phyloP scores from a whole-genome alignment of 257 asterid species.

The Primulina huaijiensis region DNA sequence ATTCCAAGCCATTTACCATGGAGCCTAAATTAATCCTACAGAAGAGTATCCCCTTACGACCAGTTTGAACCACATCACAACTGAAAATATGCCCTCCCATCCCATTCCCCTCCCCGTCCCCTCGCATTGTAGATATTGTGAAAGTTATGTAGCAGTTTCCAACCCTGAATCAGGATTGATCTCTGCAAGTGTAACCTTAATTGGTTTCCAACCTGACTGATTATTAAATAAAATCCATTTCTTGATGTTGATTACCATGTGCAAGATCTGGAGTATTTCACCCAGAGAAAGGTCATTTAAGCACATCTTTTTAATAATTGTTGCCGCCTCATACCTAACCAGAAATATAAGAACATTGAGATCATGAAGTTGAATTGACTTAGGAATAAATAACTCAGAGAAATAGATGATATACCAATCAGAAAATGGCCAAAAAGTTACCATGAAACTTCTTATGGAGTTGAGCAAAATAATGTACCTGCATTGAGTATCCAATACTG shows the following conservation, averaged over 20 bases:
- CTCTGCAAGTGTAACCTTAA: conserved; percentile 69
- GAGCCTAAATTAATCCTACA: conserved; percentile 32
- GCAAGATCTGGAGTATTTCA: conserved; percentile 78
- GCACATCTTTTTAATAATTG: conserved; percentile 64
- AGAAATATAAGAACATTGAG: conserved; percentile 28
- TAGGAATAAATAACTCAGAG: not conserved
- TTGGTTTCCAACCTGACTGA: conserved; percentile 88
- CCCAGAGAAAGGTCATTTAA: conserved; percentile 64
- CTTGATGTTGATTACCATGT: conserved; percentile 69
- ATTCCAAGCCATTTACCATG: conserved; percentile 35
- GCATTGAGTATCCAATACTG: conserved; percentile 66
- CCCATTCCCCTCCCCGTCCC: conserved; percentile 39
- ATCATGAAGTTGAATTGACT: conserved; percentile 15
- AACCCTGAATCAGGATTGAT: conserved; percentile 63
- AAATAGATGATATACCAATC: not conserved
- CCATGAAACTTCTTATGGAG: not conserved
- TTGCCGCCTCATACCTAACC: conserved; percentile 91
- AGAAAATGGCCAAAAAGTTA: conserved; percentile 9
- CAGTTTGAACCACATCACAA: conserved; percentile 22
- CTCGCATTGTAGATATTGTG: conserved; percentile 19
- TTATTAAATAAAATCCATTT: conserved; percentile 63
- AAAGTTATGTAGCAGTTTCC: conserved; percentile 56
- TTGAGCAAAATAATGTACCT: conserved; percentile 40
- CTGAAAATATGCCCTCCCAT: conserved; percentile 23
- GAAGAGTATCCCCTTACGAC: conserved; percentile 35